Evolutionary conservation across 257 asterid species (phyloP).

Genomic region (Ligustrum vulgare): DNA sequence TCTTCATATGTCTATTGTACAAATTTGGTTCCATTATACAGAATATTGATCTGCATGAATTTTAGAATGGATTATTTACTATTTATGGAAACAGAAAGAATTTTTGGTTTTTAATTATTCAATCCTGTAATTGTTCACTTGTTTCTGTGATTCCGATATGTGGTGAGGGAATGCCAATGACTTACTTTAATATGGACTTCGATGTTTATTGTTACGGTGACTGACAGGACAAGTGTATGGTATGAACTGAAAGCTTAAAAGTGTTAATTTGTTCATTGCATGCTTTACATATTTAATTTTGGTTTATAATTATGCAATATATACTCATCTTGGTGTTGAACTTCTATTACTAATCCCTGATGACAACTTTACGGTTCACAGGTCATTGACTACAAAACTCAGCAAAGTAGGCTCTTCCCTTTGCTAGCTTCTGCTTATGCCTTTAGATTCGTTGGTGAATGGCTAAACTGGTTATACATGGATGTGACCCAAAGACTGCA

Average conservation of each 20-base stretch:
- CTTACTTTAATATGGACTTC: not conserved
- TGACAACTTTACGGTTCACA: constrained; percentile 26
- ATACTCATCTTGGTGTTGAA: not conserved
- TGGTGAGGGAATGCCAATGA: not conserved
- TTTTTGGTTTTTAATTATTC: not conserved
- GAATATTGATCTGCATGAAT: not conserved
- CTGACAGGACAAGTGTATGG: not conserved
- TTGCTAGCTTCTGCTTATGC: constrained; percentile 98
- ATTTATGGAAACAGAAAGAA: not conserved
- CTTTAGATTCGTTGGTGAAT: constrained; percentile 93
- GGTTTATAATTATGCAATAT: not conserved
- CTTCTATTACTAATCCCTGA: not conserved
- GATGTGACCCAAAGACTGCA: constrained; percentile 85
- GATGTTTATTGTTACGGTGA: not conserved
- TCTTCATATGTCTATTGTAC: not conserved
- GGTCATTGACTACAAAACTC: constrained; percentile 97
- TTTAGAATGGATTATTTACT: not conserved
- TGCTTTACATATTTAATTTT: not conserved
- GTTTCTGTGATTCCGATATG: not conserved
- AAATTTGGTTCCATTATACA: not conserved
- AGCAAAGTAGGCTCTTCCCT: constrained; percentile 91
- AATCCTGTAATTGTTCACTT: not conserved
- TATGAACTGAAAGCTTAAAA: not conserved
- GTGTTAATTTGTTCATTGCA: not conserved
- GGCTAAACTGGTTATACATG: constrained; percentile 88